A percentile compares a stretch with the other conserved stretches of the same genome.
phyloP scores from a whole-genome alignment of 805 yeast species.

The Metschnikowia cerradonensis region DNA sequence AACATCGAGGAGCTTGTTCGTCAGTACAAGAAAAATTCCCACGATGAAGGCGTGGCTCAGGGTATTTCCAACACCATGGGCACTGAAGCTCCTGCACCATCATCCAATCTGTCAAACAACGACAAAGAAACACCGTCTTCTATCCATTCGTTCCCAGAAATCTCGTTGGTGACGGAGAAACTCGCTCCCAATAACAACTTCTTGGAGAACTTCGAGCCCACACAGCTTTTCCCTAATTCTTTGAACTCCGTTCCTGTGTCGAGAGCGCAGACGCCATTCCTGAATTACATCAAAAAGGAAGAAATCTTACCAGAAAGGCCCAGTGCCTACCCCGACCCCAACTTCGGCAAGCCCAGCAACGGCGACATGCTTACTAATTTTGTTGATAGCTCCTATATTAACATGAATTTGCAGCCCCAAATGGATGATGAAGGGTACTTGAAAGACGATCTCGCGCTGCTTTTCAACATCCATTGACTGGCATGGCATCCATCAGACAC shows the following conservation, averaged over 20 bases:
- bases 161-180: slow-evolving; percentile 52
- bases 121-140: slow-evolving; percentile 35
- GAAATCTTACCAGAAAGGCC: slow-evolving; percentile 6
- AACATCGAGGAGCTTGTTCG: slow-evolving; percentile 34
- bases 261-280: slow-evolving; percentile 33
- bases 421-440: slow-evolving; percentile 15
- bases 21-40: slow-evolving; percentile 24
- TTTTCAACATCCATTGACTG: slow-evolving; percentile 8
- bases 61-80: neutral
- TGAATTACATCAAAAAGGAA: slow-evolving; percentile 4
- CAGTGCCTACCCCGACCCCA: slow-evolving; percentile 3
- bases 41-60: neutral
- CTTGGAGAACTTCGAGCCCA: slow-evolving; percentile 52
- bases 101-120: slow-evolving; percentile 6
- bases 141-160: slow-evolving; percentile 44
- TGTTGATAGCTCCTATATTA: slow-evolving; percentile 38
- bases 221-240: slow-evolving; percentile 49
- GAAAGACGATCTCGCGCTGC: slow-evolving; percentile 17
- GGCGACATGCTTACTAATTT: slow-evolving; percentile 30
- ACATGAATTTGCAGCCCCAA: slow-evolving; percentile 37
- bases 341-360: slow-evolving; percentile 8
- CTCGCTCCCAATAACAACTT: slow-evolving; percentile 44
- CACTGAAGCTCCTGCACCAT: neutral
- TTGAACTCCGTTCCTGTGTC: slow-evolving; percentile 35
- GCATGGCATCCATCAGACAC: neutral